Evolutionary conservation across 179 eudicot species (phyloP), one percentile per base, ranked within the genome.

Genomic region (Silene noctiflora): DNA sequence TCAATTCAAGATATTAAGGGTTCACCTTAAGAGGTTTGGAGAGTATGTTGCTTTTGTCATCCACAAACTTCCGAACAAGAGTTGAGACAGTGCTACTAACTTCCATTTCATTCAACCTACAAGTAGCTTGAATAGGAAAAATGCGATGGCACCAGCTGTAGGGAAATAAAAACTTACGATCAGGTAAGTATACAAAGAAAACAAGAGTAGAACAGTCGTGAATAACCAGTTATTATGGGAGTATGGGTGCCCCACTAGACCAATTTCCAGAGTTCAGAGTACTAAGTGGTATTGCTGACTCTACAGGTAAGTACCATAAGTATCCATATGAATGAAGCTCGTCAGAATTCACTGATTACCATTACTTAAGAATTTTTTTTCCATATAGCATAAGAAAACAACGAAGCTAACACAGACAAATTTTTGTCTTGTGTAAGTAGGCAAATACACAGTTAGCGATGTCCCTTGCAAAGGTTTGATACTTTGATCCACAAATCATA

Each of bases 81-180:
- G 83, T 85, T 42, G 88, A 80, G 44, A 90, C 91, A 39, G 81
- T 73, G 22, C 84, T 65, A 53, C 76, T 73, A 48, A 90, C 76
- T 60, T 90, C 91, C 80, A 84, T 86, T 74, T 90, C 95, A 55
- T 80, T 81, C 83, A 90, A 80, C 75, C 76, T 78, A 82, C 90
- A 88, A 73, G 97, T 92, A 27, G 90, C 89, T 84, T 92, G 97
- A 64, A 92, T 85, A 56, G 97, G 97, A 72, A 89, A 79, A 76
- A 90, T 90, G 63, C 97, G 90, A 85, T 92, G 86, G 76, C 95
- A 90, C 97, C 95, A 90, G 64, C 97, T 91, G 85, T 77, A 80
- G 55, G 80, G 79, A 78, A 33, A 77, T 48, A 48, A 48, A 59
- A 69, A 17, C 44, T 24, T n/a, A 58, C 8, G 6, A n/a, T 44